Percentiles rank a stretch among this genome's conserved stretches.
These are phyloP conservation scores for Withania somnifera DNA, from an alignment of 305 asterid genomes.

Conservation along the genomic window DNA sequence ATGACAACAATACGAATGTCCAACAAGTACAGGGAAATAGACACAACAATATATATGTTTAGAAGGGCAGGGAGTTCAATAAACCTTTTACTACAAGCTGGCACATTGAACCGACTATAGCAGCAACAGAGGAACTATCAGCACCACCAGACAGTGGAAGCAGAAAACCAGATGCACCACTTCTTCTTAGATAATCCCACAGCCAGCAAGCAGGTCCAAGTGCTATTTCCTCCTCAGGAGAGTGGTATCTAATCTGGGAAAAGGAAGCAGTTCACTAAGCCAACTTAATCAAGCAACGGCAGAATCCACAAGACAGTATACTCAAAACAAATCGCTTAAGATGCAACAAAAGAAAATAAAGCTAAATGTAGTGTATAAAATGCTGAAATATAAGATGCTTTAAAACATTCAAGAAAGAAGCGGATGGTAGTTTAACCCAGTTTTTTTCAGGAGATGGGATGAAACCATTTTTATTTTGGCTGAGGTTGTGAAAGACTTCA, in stretches of 20 bases:
- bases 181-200: constrained; percentile 94
- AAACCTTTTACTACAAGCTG: constrained; percentile 90
- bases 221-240: constrained; percentile 95
- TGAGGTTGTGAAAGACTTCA: not conserved
- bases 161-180: constrained; percentile 94
- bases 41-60: constrained; percentile 2
- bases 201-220: constrained; percentile 97
- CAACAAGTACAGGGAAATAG: not conserved
- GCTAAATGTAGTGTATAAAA: not conserved
- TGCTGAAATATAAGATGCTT: not conserved
- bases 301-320: not conserved
- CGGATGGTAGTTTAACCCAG: not conserved
- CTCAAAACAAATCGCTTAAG: not conserved
- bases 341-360: not conserved
- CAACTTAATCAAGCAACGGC: not conserved
- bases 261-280: not conserved
- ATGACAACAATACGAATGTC: not conserved
- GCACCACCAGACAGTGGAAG: constrained; percentile 99
- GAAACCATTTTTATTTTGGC: not conserved
- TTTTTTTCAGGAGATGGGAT: not conserved
- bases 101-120: constrained; percentile 98
- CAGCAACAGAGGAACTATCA: constrained; percentile 96
- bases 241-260: constrained; percentile 73
- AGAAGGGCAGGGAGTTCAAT: constrained; percentile 1
- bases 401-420: not conserved